Evolutionary conservation across 179 eudicot species (phyloP).

Genomic region (Patellifolia procumbens): DNA sequence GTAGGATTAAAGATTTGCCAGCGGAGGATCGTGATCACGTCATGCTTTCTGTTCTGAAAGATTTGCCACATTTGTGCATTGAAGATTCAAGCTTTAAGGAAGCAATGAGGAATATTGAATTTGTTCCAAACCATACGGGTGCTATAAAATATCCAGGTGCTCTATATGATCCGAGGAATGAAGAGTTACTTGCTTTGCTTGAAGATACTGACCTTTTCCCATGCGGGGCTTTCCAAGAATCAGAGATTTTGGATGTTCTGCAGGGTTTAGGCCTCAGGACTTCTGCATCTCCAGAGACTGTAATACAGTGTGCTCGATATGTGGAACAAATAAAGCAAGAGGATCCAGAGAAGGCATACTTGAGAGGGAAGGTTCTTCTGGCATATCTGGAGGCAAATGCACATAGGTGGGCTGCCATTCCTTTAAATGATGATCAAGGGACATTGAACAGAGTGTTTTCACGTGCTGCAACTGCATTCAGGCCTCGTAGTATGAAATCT

Average conservation of each 20-base stretch:
- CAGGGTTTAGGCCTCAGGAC: slow-evolving; percentile 87
- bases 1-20: slow-evolving; percentile 53
- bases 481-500: slow-evolving; percentile 67
- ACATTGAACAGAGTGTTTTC: slow-evolving; percentile 71
- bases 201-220: slow-evolving; percentile 94
- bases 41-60: slow-evolving; percentile 83
- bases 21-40: slow-evolving; percentile 72
- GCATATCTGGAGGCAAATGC: slow-evolving; percentile 95
- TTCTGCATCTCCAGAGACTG: slow-evolving; percentile 77
- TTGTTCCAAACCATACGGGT: slow-evolving; percentile 78
- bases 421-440: slow-evolving; percentile 56
- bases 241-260: slow-evolving; percentile 70
- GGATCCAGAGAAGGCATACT: slow-evolving; percentile 68
- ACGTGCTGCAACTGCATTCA: slow-evolving; percentile 76
- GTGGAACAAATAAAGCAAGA: slow-evolving; percentile 65
- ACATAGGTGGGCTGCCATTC: slow-evolving; percentile 69
- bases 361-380: slow-evolving; percentile 84
- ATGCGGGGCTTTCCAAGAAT: slow-evolving; percentile 59
- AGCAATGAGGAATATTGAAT: slow-evolving; percentile 64
- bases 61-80: slow-evolving; percentile 82
- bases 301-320: slow-evolving; percentile 81
- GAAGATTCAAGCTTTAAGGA: slow-evolving; percentile 86
- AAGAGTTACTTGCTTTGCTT: slow-evolving; percentile 80
- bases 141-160: slow-evolving; percentile 58
- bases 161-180: slow-evolving; percentile 94